phyloP scores from a whole-genome alignment of 768 basidiomycete genomes.

The Pulveroboletus sp. region DNA sequence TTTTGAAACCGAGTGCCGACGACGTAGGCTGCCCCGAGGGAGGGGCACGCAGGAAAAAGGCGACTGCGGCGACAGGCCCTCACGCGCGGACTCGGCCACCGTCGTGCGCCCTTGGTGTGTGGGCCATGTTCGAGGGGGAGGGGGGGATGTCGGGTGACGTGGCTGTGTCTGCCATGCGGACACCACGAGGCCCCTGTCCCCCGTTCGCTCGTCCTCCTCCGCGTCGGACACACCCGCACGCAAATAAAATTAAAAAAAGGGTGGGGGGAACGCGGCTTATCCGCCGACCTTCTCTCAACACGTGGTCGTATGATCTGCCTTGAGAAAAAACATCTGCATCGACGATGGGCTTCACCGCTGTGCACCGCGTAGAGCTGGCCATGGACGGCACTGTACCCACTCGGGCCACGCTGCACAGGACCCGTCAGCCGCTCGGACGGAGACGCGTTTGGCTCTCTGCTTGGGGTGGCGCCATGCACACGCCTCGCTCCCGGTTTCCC shows the following conservation, averaged over 20 bases:
- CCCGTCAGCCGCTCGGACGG: slow-evolving; percentile 4
- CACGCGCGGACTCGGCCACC: too few relatives aligned
- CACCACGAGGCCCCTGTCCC: slow-evolving; percentile 12
- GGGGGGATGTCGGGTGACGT: slow-evolving; percentile 1
- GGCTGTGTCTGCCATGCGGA: slow-evolving; percentile 10
- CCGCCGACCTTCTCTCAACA: not conserved
- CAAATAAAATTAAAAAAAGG: not conserved
- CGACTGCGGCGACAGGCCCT: too few relatives aligned
- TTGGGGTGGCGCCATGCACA: not conserved
- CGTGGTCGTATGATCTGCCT: slow-evolving; percentile 1
- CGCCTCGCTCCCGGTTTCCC: slow-evolving; percentile 14
- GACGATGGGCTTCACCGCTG: too few relatives aligned
- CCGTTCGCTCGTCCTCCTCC: too few relatives aligned
- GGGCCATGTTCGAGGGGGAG: too few relatives aligned
- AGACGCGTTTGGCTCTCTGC: not conserved
- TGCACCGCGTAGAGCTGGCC: too few relatives aligned
- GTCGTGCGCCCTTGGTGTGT: too few relatives aligned
- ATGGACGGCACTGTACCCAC: too few relatives aligned
- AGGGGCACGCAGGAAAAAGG: too few relatives aligned
- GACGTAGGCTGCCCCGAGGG: too few relatives aligned
- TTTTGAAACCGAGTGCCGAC: too few relatives aligned
- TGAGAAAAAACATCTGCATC: too few relatives aligned
- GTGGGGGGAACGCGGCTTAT: not conserved
- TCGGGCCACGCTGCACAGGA: slow-evolving; percentile 1
- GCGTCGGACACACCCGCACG: slow-evolving; percentile 12